These are phyloP conservation scores for Pichia nanzhaoensis DNA, from an alignment of 805 yeast genomes.

Conservation along the genomic window DNA sequence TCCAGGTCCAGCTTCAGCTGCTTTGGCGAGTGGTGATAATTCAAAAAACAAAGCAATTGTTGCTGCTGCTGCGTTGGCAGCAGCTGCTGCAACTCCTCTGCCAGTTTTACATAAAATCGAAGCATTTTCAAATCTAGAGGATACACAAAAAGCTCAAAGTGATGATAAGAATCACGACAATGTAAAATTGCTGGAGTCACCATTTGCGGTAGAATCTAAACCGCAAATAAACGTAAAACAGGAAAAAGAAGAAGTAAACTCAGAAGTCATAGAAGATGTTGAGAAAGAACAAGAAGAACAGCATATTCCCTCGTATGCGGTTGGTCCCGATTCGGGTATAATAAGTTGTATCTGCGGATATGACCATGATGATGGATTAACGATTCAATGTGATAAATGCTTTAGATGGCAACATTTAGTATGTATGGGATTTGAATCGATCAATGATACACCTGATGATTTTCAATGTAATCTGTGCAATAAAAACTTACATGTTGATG, in stretches of 20 bases:
- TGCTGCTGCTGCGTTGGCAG: constrained; percentile 79
- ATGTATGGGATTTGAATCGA: constrained; percentile 74
- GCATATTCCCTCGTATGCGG: constrained; percentile 44
- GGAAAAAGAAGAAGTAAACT: neutral
- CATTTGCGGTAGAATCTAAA: no score
- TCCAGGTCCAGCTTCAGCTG: constrained; percentile 36
- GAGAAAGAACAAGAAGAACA: neutral
- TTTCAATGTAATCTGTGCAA: constrained; percentile 78
- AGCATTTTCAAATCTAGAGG: no score
- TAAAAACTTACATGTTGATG: constrained; percentile 35
- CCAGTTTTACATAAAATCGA: constrained; percentile 33
- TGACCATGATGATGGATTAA: constrained; percentile 87
- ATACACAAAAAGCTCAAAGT: neutral
- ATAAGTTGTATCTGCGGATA: constrained; percentile 87
- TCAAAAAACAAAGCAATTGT: constrained; percentile 58
- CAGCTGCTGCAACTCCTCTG: constrained; percentile 72
- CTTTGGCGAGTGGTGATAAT: constrained; percentile 27
- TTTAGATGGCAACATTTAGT: constrained; percentile 91
- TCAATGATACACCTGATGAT: constrained; percentile 73
- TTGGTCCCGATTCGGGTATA: constrained; percentile 74
- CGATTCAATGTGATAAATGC: constrained; percentile 91
- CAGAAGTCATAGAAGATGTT: neutral
- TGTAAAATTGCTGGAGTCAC: no score
- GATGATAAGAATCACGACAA: neutral
- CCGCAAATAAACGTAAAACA: neutral